A percentile compares a stretch with the other conserved stretches of the same genome.
Conservation (phyloP, 2,329 filamentous ascomycete species). For the Xylariaceae sp. region DNA sequence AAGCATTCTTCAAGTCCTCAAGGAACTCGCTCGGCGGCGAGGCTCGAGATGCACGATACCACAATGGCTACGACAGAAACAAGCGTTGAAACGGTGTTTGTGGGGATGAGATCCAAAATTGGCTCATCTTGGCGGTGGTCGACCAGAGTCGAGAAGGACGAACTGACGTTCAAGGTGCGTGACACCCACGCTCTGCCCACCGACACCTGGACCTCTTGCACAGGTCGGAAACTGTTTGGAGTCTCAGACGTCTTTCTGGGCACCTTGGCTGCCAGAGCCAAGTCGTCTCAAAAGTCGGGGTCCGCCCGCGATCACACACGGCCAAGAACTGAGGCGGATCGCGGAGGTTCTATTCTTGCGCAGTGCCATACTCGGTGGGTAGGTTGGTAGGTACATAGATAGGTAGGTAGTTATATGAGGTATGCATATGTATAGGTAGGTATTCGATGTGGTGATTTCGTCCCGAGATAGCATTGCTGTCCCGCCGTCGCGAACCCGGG, state of each 20-base stretch:
- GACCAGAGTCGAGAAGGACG: not conserved
- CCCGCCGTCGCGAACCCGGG: too few relatives aligned
- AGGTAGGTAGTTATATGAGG: too few relatives aligned
- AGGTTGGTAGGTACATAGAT: too few relatives aligned
- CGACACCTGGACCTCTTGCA: slow-evolving; percentile 1
- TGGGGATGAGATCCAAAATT: slow-evolving; percentile 13
- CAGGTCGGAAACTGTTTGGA: slow-evolving; percentile 13
- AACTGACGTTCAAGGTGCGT: too few relatives aligned
- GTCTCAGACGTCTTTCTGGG: slow-evolving; percentile 19
- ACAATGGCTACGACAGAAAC: not conserved
- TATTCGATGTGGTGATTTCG: too few relatives aligned
- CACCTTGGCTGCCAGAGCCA: slow-evolving; percentile 21
- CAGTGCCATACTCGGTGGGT: too few relatives aligned
- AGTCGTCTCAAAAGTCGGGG: slow-evolving; percentile 17
- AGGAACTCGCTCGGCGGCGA: not conserved
- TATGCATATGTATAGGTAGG: too few relatives aligned
- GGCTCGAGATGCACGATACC: not conserved
- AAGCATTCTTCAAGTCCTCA: too few relatives aligned
- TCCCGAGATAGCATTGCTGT: too few relatives aligned
- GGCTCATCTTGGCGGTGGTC: slow-evolving; percentile 1
- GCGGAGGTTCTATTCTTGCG: too few relatives aligned
- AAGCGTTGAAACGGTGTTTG: slow-evolving; percentile 13
- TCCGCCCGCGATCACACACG: slow-evolving; percentile 9
- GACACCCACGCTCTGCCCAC: too few relatives aligned
- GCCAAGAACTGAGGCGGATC: slow-evolving; percentile 6